Evolutionary conservation across 2,329 filamentous ascomycete genomes (phyloP), one percentile per base, ranked within the genome.

Genomic region (Pezizomycotina sp.): DNA sequence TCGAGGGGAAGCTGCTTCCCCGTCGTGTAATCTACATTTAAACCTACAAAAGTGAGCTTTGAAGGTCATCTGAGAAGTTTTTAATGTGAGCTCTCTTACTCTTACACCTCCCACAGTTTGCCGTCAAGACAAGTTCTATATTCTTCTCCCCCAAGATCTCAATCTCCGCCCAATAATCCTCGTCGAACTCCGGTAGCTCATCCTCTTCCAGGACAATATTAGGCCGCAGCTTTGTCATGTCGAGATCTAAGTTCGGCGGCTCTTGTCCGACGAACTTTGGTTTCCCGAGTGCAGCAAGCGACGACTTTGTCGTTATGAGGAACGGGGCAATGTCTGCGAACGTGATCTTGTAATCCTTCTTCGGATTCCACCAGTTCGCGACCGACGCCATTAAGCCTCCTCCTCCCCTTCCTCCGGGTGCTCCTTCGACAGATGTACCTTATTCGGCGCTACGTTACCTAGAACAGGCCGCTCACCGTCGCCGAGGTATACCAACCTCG

Each of bases 301-400:
- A 89, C 2, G 70, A 66, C 42, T 73, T 64, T 1, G 74, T 79
- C 4, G 75, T 65, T 15, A 92, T 56, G 9, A 92, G 66, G 53
- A 77, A 78, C 1, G 80, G 76, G 1, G 79, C 78, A 45, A 69
- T 69, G 56, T 89, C 80, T 24, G 72, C 69, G 56, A 86, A 89
- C 2, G 68, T 70, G 27, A 86, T 64, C 51, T 61, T 66, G 22
- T 63, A 60, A 8, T 60, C 53, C 8, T 63, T n/a, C 56, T 6
- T 49, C 22, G 4, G 40, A 42, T 10, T 20, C 19, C 4, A 21
- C 36, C 13, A 24, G 21, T 26, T 3, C 53, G n/a, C 41, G 5
- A 26, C 13, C n/a, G n/a, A 14, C 21, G 6, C 13, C 14, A 22
- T 23, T 13, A 8, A 14, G 4, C n/a, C 45, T 46, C 1, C 20